A percentile compares a stretch with the other conserved stretches of the same genome.
Evolutionary conservation across 2,329 filamentous ascomycete species (phyloP).

Genomic region (Stylonectria norvegica): DNA sequence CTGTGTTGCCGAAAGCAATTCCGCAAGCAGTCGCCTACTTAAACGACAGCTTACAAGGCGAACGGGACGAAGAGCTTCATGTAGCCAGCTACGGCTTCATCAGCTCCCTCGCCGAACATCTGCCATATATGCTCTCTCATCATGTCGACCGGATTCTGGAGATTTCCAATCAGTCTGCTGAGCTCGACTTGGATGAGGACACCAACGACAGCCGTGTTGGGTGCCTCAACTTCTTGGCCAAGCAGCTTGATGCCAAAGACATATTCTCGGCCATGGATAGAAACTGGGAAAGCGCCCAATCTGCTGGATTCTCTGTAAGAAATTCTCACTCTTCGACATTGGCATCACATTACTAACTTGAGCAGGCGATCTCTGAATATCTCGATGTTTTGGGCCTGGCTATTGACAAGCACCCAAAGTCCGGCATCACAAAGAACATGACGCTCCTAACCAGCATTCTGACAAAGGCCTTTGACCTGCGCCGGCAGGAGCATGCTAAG

Average conservation of each 20-base stretch:
- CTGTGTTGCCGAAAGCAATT: conserved; percentile 73
- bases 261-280: conserved; percentile 69
- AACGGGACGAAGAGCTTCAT: conserved; percentile 63
- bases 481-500: conserved; percentile 52
- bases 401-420: conserved; percentile 76
- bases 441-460: conserved; percentile 64
- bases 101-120: conserved; percentile 71
- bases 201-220: conserved; percentile 63
- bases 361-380: conserved; percentile 63
- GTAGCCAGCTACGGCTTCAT: conserved; percentile 80
- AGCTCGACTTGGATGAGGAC: conserved; percentile 56
- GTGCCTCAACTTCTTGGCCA: conserved; percentile 71
- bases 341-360: conserved; percentile 28
- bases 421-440: conserved; percentile 72
- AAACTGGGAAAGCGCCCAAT: conserved; percentile 66
- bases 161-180: conserved; percentile 70
- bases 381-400: conserved; percentile 66
- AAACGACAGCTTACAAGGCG: conserved; percentile 54
- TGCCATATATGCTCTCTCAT: conserved; percentile 84
- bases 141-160: conserved; percentile 70
- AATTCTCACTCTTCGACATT: conserved; percentile 4
- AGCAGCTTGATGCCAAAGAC: conserved; percentile 72
- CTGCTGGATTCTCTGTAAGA: conserved; percentile 60
- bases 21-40: conserved; percentile 70
- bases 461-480: conserved; percentile 60